Percentiles rank a stretch among this genome's conserved stretches.
phyloP scores from a whole-genome alignment of 2,329 filamentous ascomycete genomes.

The Pseudogymnoascus sp. region DNA sequence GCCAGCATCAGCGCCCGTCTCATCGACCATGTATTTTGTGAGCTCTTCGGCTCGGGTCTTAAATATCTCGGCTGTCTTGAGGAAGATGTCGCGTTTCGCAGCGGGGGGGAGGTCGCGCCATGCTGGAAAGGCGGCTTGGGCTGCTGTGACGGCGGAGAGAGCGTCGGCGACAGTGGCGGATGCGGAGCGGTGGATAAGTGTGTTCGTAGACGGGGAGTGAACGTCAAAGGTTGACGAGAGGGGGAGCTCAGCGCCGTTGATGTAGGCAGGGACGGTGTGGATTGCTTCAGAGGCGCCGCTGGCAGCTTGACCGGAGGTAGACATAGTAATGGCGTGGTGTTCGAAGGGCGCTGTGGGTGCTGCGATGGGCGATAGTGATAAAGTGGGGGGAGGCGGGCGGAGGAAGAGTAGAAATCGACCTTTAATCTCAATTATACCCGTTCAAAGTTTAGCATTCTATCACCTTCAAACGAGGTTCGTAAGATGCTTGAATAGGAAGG shows the following conservation, averaged over 20 bases:
- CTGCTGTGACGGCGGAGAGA: conserved; percentile 42
- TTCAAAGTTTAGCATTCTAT: too few species aligned
- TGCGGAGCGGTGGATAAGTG: conserved; percentile 46
- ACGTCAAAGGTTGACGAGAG: conserved; percentile 46
- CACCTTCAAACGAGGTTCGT: too few species aligned
- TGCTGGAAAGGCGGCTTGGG: conserved; percentile 57
- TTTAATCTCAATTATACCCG: too few species aligned
- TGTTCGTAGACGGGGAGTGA: conserved; percentile 43
- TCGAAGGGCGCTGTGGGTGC: neutral
- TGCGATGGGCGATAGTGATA: neutral
- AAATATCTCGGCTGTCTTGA: conserved; percentile 60
- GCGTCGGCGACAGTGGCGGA: conserved; percentile 50
- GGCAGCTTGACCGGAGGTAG: neutral
- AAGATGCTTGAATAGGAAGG: too few species aligned
- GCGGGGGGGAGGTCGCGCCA: conserved; percentile 59
- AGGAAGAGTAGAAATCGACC: too few species aligned
- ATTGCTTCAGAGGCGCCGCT: neutral
- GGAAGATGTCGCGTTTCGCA: conserved; percentile 59
- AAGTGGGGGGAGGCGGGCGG: neutral
- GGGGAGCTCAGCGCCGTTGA: conserved; percentile 37
- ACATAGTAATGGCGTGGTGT: neutral
- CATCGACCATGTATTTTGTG: conserved; percentile 45
- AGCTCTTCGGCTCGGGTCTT: conserved; percentile 52
- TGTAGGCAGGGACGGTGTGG: conserved; percentile 33
- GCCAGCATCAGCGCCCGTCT: conserved; percentile 36